Base-by-base conservation (phyloP, 192 early-diverging fungal genomes). In the Umbelopsis sp. region DNA sequence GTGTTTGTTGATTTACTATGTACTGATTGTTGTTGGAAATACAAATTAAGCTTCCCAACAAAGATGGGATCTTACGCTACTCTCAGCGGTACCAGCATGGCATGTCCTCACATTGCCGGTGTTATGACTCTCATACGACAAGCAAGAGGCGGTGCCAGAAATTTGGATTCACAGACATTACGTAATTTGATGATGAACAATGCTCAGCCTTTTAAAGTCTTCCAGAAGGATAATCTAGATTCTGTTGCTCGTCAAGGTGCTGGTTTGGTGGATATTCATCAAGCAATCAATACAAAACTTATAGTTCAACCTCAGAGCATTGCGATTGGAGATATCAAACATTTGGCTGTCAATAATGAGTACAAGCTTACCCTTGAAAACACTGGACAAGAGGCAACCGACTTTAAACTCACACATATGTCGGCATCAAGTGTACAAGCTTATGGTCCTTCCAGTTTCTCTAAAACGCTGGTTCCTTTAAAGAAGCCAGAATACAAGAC, bases 41-140 rank as follows among this genome's bases (percentile, higher is more conserved):
- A 68, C 53, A 25, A 25, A 25, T 44, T 67, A 32, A 79, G 77
- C 17, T 80, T 68, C 34, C 79, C 79, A 9, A 14, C 76, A 17
- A 52, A 16, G 22, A 43, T 81, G 20, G 79, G 79, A 34, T 54
- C 69, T 5, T 81, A 77, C 59, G 70, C 75, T 22, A 77, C 75
- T 3, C 67, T 81, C 45, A 81, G 87, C 21, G 95, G 93, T 21
- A 95, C 95, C 11, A 92, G 91, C 29, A 95, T 96, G 95, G 85
- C 95, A 5, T 82, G 85, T 26, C 92, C 94, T 0, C 91, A 92
- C 71, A 76, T 91, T 21, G 85, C 90, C 21, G 94, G 93, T 9
- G 72, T 87, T 3, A 76, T 87, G 3, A 93, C 92, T 1, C 75
- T 96, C 31, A 72, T 90, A 12, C 78, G 86, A 52, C 85, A 91